Base-by-base conservation (phyloP, 805 yeast species). In the Deakozyma indianensis region DNA sequence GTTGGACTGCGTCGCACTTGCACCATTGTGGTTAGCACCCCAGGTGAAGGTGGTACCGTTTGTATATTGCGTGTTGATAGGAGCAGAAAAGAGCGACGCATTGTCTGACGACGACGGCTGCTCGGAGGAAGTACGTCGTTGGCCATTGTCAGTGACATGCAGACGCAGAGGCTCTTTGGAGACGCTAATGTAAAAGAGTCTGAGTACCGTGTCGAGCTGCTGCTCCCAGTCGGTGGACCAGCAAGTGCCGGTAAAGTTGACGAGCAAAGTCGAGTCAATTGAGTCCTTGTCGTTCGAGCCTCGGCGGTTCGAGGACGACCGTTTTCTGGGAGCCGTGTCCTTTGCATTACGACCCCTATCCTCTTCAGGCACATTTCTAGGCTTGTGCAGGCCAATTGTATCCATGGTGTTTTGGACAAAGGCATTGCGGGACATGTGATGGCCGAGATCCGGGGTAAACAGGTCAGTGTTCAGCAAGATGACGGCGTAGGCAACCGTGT, bases 381-480 rank as follows among this genome's bases (percentile, higher is more conserved):
- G 38, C 16, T 32, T 40, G 43, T 45, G 52, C 16, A 46, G 43
- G 16, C 44, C 20, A 23, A 77, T 53, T 0, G 81, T 77, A 44
- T 65, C 61, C 22, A 68, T 42, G 1, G 83, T 75, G 54, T 75
- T 77, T 15, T 62, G 60, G 15, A 74, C 66, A 51, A 74, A 78
- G 42, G 66, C 65, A 2, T 32, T 32, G 38, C 38, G 38, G 18
- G 38, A 32, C 38, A 32, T 32, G 38, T 32, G 38, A 7, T 32
- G 11, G 38, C 18, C 38, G 18, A 32, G 38, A 32, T 32, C 38
- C 5, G 38, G 38, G 47, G 79, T 79, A 63, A 84, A 86, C 32
- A 84, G 63, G 45, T 86, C 87, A 0, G 94, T 82, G 60, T 85
- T 85, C 45, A 83, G 66, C 44, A 85, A 70, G 44, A 85, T 68